A percentile compares a stretch with the other conserved stretches of the same genome.
phyloP scores from a whole-genome alignment of 768 basidiomycete species.

The Auriscalpium vulgare region DNA sequence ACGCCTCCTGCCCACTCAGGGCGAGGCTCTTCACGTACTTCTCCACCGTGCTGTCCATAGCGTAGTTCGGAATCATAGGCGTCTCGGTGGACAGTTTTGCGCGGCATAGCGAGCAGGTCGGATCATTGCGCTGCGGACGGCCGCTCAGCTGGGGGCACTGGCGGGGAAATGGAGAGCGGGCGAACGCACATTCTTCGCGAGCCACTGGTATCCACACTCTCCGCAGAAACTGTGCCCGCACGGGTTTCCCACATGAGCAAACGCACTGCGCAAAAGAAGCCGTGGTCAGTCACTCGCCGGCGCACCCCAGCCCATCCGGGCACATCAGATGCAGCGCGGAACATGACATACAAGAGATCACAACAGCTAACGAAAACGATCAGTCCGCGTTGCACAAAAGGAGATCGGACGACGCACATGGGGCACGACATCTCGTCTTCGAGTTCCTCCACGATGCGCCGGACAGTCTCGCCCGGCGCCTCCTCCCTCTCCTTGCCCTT shows the following conservation, averaged over 20 bases:
- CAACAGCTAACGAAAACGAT: slow-evolving; percentile 43
- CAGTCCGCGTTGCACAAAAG: not conserved
- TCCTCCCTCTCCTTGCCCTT: slow-evolving; percentile 38
- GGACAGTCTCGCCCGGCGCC: slow-evolving; percentile 16
- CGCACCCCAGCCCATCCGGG: no score
- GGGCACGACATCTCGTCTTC: slow-evolving; percentile 65
- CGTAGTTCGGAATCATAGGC: slow-evolving; percentile 59
- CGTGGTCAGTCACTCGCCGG: not conserved
- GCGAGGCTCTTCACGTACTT: slow-evolving; percentile 46
- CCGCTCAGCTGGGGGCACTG: not conserved
- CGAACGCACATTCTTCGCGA: slow-evolving; percentile 39
- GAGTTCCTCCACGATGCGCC: slow-evolving; percentile 34
- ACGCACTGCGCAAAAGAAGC: slow-evolving; percentile 33
- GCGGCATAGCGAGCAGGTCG: slow-evolving; percentile 57
- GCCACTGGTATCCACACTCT: slow-evolving; percentile 57
- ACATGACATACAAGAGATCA: slow-evolving; percentile 52
- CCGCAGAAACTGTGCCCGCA: slow-evolving; percentile 74
- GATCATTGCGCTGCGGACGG: slow-evolving; percentile 28
- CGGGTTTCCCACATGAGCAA: slow-evolving; percentile 55
- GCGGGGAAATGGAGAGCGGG: not conserved
- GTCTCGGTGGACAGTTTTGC: slow-evolving; percentile 28
- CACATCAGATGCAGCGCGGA: not conserved
- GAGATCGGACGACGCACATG: slow-evolving; percentile 41
- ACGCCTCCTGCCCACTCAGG: slow-evolving; percentile 40
- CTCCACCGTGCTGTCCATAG: slow-evolving; percentile 51